Evolutionary conservation across 495 filamentous ascomycete species (phyloP).

Genomic region (Podospora fimiseda): DNA sequence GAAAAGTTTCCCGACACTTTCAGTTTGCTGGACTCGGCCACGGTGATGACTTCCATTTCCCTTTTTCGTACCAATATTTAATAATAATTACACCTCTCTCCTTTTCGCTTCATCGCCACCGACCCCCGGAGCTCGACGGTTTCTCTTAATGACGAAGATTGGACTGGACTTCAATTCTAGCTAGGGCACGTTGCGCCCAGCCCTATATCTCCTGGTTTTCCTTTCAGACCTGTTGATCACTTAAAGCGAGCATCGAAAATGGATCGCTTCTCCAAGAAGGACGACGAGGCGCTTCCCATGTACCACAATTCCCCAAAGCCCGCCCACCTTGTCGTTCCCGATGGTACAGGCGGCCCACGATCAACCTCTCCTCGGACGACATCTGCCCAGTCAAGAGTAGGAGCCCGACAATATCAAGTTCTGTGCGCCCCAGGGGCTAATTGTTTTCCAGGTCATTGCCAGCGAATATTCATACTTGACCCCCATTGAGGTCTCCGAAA

Average conservation of each 20-base stretch:
- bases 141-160: constrained; percentile 20
- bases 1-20: not conserved
- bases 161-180: constrained; percentile 14
- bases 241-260: constrained; percentile 7
- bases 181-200: constrained; percentile 21
- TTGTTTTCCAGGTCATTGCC: constrained; percentile 34
- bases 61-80: not conserved
- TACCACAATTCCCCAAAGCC: constrained; percentile 16
- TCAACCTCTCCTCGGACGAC: constrained; percentile 34
- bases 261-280: constrained; percentile 27
- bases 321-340: constrained; percentile 16
- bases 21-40: not conserved
- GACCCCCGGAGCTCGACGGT: not conserved
- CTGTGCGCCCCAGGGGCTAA: not conserved
- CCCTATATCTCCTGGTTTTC: no score
- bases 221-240: not conserved
- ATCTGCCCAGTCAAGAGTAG: constrained; percentile 43
- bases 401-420: not conserved
- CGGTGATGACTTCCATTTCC: constrained; percentile 10
- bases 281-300: constrained; percentile 34
- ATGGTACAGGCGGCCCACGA: constrained; percentile 24
- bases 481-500: constrained; percentile 68
- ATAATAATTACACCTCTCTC: not conserved
- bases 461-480: constrained; percentile 55
- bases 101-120: not conserved